A percentile compares a stretch with the other conserved stretches of the same genome.
Conservation (phyloP, 208 protist genomes). For the Phytomonas sp. region DNA sequence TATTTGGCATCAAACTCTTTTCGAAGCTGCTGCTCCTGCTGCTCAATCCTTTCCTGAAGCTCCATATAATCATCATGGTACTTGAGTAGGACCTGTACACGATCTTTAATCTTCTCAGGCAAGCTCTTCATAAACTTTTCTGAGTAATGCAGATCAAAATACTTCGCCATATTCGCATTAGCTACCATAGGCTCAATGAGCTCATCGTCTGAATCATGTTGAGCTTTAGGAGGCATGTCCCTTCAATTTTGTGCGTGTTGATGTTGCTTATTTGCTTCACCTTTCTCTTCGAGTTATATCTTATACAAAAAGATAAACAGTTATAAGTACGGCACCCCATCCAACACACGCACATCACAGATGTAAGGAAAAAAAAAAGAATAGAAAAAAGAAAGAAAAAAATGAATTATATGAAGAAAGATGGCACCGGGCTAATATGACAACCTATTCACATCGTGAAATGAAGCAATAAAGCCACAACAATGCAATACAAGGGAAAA, state of each 20-base stretch:
- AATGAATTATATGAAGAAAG: not conserved
- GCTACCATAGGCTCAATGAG: constrained; percentile 21
- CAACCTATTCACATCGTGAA: not conserved
- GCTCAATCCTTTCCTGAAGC: constrained; percentile 42
- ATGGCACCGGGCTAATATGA: not conserved
- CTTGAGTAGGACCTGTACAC: constrained; percentile 54
- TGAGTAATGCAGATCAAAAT: constrained; percentile 70
- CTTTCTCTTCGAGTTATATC: not conserved
- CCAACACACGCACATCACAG: constrained; percentile 1
- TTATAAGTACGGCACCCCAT: not conserved
- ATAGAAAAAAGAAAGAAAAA: not conserved
- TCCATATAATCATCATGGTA: constrained; percentile 68
- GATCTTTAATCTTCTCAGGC: constrained; percentile 74
- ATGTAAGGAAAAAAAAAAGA: constrained; percentile 2
- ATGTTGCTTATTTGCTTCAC: not conserved
- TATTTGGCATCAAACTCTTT: constrained; percentile 66
- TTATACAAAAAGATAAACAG: not conserved
- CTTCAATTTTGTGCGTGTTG: not conserved
- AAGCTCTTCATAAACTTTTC: constrained; percentile 73
- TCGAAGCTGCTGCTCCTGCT: constrained; percentile 62
- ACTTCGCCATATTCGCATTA: constrained; percentile 37
- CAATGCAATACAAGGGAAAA: not conserved
- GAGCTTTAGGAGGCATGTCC: constrained; percentile 43
- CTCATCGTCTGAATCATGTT: constrained; percentile 20
- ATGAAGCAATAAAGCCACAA: not conserved